Conservation (phyloP, 1,284 basidiomycete species). For the Malassezia pachydermatis region DNA sequence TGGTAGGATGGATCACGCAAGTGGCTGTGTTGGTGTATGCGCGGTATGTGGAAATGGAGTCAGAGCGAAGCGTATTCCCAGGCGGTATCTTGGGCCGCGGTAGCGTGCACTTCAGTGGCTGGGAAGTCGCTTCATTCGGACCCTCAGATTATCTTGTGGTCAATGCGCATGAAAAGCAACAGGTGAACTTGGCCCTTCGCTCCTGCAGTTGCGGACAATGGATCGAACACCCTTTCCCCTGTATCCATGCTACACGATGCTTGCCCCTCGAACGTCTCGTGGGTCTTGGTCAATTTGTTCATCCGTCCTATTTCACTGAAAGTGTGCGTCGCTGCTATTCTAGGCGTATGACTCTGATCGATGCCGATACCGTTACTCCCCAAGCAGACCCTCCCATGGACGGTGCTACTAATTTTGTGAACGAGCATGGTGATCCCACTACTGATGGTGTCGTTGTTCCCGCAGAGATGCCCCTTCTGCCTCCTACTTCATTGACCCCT, state of each 20-base stretch:
- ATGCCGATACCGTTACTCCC: conserved; percentile 1
- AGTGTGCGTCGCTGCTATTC: conserved; percentile 17
- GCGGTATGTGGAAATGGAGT: conserved; percentile 15
- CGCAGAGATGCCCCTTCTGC: conserved; percentile 15
- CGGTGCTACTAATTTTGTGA: background rate
- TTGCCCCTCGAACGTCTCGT: conserved; percentile 16
- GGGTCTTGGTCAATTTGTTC: conserved; percentile 15
- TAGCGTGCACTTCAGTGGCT: conserved; percentile 4
- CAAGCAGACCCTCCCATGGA: background rate
- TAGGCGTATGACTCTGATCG: conserved; percentile 16
- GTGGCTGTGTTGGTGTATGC: conserved; percentile 18
- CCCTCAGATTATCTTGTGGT: conserved; percentile 17
- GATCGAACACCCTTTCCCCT: conserved; percentile 16
- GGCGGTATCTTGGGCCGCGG: conserved; percentile 10
- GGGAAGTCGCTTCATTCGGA: conserved; percentile 17
- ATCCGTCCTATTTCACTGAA: conserved; percentile 18
- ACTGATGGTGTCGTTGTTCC: conserved; percentile 7
- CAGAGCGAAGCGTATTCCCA: conserved; percentile 16
- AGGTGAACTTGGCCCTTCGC: conserved; percentile 16
- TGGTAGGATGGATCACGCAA: conserved; percentile 18
- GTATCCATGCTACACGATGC: conserved; percentile 16
- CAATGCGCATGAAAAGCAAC: conserved; percentile 18
- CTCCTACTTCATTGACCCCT: conserved; percentile 2
- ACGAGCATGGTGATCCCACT: background rate
- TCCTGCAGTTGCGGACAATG: conserved; percentile 17